These are phyloP conservation scores for Suillus ampliporus DNA, from an alignment of 768 basidiomycete genomes.

Conservation along the genomic window DNA sequence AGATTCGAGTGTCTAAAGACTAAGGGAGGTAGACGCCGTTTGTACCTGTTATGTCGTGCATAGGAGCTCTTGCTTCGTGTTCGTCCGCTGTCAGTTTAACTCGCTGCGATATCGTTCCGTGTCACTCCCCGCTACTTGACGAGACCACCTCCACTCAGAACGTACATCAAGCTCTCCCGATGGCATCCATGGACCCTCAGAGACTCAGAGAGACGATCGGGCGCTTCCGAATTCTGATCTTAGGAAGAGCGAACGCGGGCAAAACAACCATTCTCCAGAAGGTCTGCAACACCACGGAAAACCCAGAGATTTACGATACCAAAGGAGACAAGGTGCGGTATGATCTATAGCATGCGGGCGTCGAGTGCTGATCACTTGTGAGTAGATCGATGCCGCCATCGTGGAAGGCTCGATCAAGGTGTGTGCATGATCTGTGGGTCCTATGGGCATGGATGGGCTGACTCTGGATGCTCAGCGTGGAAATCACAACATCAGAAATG, in stretches of 20 bases:
- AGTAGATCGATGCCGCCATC: neutral
- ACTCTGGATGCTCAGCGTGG: neutral
- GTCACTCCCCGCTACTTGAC: too few species aligned
- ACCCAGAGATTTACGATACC: neutral
- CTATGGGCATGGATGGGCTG: too few species aligned
- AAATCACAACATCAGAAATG: too few species aligned
- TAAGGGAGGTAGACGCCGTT: too few species aligned
- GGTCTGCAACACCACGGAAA: neutral
- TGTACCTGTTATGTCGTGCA: too few species aligned
- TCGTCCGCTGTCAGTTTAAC: too few species aligned
- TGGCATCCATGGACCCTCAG: too few species aligned
- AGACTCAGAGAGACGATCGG: neutral
- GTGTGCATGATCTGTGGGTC: conserved; percentile 20
- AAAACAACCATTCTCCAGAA: neutral
- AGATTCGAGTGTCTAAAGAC: too few species aligned
- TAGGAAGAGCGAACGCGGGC: neutral
- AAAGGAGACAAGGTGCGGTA: neutral
- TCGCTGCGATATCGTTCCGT: too few species aligned
- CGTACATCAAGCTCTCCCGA: too few species aligned
- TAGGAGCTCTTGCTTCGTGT: too few species aligned
- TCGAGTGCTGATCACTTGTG: neutral
- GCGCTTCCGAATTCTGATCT: neutral
- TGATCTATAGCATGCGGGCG: neutral
- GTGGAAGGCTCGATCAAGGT: neutral
- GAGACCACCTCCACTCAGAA: too few species aligned